Percentiles rank a stretch among this genome's conserved stretches.
These are phyloP conservation scores for Corynascus novoguineensis DNA, from an alignment of 495 filamentous ascomycete genomes.

Conservation along the genomic window DNA sequence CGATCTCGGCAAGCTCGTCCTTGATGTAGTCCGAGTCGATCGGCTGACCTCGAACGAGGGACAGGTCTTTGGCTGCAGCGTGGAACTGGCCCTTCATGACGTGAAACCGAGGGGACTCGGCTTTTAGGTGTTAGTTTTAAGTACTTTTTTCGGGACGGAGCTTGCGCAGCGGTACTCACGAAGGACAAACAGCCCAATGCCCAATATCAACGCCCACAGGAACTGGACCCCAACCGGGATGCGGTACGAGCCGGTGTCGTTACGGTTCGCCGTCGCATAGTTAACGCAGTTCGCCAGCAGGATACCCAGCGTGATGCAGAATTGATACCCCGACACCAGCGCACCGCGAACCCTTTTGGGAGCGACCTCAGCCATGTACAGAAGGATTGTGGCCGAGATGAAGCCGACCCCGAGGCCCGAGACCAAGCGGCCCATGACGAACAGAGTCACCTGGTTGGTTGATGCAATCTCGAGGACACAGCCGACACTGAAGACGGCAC, in stretches of 20 bases:
- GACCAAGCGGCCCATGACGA: constrained; percentile 63
- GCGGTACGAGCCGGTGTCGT: constrained; percentile 62
- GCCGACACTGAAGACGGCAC: constrained; percentile 57
- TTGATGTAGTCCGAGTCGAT: constrained; percentile 58
- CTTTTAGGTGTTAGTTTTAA: constrained; percentile 10
- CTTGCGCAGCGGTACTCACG: constrained; percentile 27
- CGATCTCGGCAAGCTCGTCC: constrained; percentile 71
- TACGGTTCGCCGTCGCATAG: constrained; percentile 59
- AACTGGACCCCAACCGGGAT: constrained; percentile 68
- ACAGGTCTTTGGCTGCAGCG: constrained; percentile 54
- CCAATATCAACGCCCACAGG: constrained; percentile 63
- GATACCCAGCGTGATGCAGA: constrained; percentile 70
- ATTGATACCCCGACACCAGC: constrained; percentile 70
- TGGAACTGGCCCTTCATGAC: constrained; percentile 68
- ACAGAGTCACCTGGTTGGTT: constrained; percentile 33
- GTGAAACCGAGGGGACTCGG: constrained; percentile 75
- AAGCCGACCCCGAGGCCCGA: constrained; percentile 69
- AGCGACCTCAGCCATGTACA: constrained; percentile 66
- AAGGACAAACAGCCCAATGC: constrained; percentile 53
- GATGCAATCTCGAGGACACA: constrained; percentile 53
- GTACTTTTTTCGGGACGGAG: no score
- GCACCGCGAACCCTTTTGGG: constrained; percentile 65
- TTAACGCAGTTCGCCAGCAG: constrained; percentile 66
- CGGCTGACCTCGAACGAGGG: constrained; percentile 61
- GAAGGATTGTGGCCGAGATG: constrained; percentile 63